Base-by-base conservation (phyloP, 768 basidiomycete genomes). In the Agrocybe praecox region DNA sequence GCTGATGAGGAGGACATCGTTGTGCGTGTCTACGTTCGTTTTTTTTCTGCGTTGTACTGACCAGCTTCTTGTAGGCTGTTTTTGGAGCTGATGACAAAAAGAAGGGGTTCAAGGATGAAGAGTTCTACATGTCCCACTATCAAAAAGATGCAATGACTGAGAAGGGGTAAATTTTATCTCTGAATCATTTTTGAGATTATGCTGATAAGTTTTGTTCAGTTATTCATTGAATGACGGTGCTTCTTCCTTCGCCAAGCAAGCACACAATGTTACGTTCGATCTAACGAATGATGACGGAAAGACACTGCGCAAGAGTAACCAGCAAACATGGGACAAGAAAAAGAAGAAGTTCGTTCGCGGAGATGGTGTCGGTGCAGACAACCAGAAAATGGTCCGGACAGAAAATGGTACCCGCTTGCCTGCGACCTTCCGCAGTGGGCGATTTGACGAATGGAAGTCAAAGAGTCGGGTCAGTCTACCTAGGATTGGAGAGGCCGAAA, bases 371-470 rank as follows among this genome's bases (percentile, higher is more conserved):
- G 96, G 94, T 18, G 85, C 94, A 8, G 94, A 98, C 70, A 97
- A 98, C 69, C 80, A 96, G 64, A 98, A 97, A 73, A 80, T 98
- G 62, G 89, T 99, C 64, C 86, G 84, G 63, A 94, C 94, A 0
- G 97, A 99, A 72, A 94, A 88, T 64, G 97, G 97, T 3, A 86
- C 89, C 15, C 86, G 89, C 47, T 79, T 99, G 18, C 96, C 97
- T 3, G 94, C 94, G 2, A 88, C 88, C 10, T 99, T 94, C 74
- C 88, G 91, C 51, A 94, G 90, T 63, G 97, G 97, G 11, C 86
- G 93, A 15, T 99, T 93, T 70, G 92, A 96, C 54, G 94, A 96
- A 69, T 99, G 97, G 97, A 91, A 89, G 71, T 79, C 83, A 58
- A 92, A 91, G 72, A 86, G 80, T 49, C 86, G 83, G 36, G 74